Evolutionary conservation across 2,329 filamentous ascomycete species (phyloP).

Genomic region (Diaporthe destruens): DNA sequence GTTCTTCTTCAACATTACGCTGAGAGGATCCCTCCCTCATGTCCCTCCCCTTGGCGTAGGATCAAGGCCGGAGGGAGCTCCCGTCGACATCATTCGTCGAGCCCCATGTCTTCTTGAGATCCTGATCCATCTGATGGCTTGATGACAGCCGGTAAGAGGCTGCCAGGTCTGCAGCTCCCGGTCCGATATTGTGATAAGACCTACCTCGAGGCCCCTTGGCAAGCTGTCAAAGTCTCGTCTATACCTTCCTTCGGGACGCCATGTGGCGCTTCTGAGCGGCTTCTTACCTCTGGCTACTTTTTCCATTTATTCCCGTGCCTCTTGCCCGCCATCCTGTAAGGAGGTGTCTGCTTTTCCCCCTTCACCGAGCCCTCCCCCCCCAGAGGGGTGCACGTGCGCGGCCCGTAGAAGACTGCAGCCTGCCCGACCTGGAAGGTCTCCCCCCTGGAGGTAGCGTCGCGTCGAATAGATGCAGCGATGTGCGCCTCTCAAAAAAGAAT

Average conservation of each 20-base stretch:
- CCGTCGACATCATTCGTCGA: slow-evolving; percentile 16
- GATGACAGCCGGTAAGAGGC: slow-evolving; percentile 15
- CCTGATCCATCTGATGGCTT: slow-evolving; percentile 25
- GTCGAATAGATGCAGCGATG: slow-evolving; percentile 19
- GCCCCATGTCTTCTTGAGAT: neutral
- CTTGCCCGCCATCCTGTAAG: neutral
- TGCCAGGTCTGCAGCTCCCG: slow-evolving; percentile 17
- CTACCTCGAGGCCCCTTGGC: slow-evolving; percentile 27
- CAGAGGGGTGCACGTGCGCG: slow-evolving; percentile 9
- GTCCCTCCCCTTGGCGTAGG: slow-evolving; percentile 10
- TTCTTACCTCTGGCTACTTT: slow-evolving; percentile 12
- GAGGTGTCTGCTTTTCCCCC: slow-evolving; percentile 20
- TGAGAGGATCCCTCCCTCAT: neutral
- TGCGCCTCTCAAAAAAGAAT: slow-evolving; percentile 15
- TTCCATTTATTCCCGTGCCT: slow-evolving; percentile 18
- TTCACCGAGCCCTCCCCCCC: slow-evolving; percentile 7
- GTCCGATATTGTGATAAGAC: slow-evolving; percentile 29
- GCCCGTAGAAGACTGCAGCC: neutral
- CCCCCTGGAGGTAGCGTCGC: slow-evolving; percentile 4
- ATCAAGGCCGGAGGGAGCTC: slow-evolving; percentile 10
- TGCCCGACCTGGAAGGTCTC: neutral
- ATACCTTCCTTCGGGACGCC: slow-evolving; percentile 24
- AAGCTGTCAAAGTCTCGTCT: slow-evolving; percentile 34
- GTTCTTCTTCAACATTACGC: slow-evolving; percentile 31
- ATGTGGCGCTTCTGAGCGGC: slow-evolving; percentile 18